These are phyloP conservation scores for Radiomyces spectabilis DNA, from an alignment of 192 early-diverging fungal species.

Conservation along the genomic window DNA sequence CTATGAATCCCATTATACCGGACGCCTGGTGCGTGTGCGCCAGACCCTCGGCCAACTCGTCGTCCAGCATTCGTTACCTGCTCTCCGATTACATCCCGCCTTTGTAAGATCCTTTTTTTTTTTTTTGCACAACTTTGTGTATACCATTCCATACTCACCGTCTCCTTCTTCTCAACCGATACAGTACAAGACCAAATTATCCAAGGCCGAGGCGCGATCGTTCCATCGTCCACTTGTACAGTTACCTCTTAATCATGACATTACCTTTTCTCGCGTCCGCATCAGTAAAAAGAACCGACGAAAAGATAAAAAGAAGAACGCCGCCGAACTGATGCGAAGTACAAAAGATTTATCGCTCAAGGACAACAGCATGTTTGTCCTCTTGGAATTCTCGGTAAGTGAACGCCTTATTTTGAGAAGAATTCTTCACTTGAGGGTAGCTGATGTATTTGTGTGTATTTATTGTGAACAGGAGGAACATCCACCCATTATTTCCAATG, in stretches of 20 bases:
- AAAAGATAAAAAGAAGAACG: slow-evolving; percentile 64
- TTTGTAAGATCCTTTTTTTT: slow-evolving; percentile 40
- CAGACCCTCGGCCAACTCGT: slow-evolving; percentile 82
- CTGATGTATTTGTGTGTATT: not conserved
- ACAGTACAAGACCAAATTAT: slow-evolving; percentile 79
- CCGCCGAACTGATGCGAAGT: slow-evolving; percentile 64
- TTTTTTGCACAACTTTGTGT: not conserved
- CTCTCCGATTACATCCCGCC: slow-evolving; percentile 68
- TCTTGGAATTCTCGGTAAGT: slow-evolving; percentile 76
- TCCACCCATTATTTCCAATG: slow-evolving; percentile 85
- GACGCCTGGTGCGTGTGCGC: slow-evolving; percentile 67
- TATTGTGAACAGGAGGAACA: slow-evolving; percentile 64
- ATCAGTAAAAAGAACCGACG: slow-evolving; percentile 58
- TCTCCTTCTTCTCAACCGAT: not conserved
- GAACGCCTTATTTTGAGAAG: too few species aligned
- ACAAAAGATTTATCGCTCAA: slow-evolving; percentile 86
- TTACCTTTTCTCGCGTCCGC: slow-evolving; percentile 72
- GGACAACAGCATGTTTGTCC: slow-evolving; percentile 72
- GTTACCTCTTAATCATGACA: slow-evolving; percentile 44
- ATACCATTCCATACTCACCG: not conserved
- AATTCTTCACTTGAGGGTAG: not conserved
- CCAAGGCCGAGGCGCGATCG: slow-evolving; percentile 73
- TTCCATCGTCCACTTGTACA: slow-evolving; percentile 84
- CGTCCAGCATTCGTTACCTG: slow-evolving; percentile 83
- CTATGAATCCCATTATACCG: slow-evolving; percentile 66